Evolutionary conservation across 768 basidiomycete genomes (phyloP).

Genomic region (Kwoniella bestiolae): DNA sequence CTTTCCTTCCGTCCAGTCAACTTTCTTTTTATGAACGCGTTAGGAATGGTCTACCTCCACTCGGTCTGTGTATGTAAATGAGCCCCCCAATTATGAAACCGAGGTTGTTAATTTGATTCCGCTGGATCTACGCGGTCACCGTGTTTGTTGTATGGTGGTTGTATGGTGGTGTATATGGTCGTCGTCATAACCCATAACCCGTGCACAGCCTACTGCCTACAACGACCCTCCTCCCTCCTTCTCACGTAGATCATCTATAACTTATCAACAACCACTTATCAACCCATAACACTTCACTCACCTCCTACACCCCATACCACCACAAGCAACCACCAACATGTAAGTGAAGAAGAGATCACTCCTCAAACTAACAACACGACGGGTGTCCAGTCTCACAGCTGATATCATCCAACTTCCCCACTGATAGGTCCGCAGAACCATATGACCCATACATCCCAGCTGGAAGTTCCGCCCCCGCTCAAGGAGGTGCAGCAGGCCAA

Average conservation of each 20-base stretch:
- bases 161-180: neutral
- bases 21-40: neutral
- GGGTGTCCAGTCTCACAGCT: neutral
- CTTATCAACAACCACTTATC: no score
- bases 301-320: neutral
- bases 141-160: neutral
- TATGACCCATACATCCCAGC: conserved; percentile 98
- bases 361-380: no score
- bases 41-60: conserved; percentile 1
- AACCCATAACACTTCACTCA: neutral
- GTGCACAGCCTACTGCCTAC: neutral
- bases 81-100: neutral
- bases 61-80: neutral
- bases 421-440: conserved; percentile 79
- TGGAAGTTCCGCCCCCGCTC: conserved; percentile 62
- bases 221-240: neutral
- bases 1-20: neutral
- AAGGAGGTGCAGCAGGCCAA: conserved; percentile 52
- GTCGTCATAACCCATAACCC: neutral
- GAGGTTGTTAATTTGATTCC: neutral
- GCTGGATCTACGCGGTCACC: neutral
- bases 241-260: neutral
- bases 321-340: neutral
- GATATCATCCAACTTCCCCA: neutral
- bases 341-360: no score